Evolutionary conservation across 345 rosid genomes (phyloP).

Genomic region (Aquilaria malaccensis): DNA sequence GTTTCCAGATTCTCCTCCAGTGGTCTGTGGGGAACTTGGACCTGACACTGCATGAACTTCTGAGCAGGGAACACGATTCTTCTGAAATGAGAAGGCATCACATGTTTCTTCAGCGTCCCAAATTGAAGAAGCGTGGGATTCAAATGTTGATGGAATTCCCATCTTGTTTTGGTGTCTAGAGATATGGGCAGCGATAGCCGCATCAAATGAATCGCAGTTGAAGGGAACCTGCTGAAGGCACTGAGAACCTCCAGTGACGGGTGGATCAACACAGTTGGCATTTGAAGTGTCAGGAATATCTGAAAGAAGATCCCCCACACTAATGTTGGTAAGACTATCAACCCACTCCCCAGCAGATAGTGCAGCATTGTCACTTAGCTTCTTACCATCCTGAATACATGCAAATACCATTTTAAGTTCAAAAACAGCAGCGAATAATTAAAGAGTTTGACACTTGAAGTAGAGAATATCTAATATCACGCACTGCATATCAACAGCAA

Average conservation of each 20-base stretch:
- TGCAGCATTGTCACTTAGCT: slow-evolving; percentile 27
- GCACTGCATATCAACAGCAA: background rate
- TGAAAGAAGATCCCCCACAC: slow-evolving; percentile 84
- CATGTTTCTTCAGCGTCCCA: slow-evolving; percentile 99
- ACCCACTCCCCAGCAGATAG: slow-evolving; percentile 89
- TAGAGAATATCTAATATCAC: background rate
- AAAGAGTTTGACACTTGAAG: background rate
- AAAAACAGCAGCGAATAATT: background rate
- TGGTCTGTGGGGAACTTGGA: slow-evolving; percentile 24
- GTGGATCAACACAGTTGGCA: slow-evolving; percentile 28
- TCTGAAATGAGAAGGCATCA: slow-evolving; percentile 87
- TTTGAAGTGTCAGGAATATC: slow-evolving; percentile 52
- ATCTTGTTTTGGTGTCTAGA: slow-evolving; percentile 65
- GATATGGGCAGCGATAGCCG: slow-evolving; percentile 96
- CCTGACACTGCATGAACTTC: slow-evolving; percentile 27
- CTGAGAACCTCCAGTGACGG: slow-evolving; percentile 36
- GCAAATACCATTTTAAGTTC: slow-evolving; percentile 11
- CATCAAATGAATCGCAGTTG: slow-evolving; percentile 96
- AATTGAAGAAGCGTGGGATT: slow-evolving; percentile 53
- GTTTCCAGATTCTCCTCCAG: slow-evolving; percentile 19
- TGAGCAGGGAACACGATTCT: slow-evolving; percentile 20
- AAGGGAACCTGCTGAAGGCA: slow-evolving; percentile 55
- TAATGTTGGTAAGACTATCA: slow-evolving; percentile 87
- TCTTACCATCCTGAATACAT: slow-evolving; percentile 33
- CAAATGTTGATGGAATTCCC: slow-evolving; percentile 26